phyloP scores from a whole-genome alignment of 2,329 filamentous ascomycete genomes.

The Endoconidiophora polonica region DNA sequence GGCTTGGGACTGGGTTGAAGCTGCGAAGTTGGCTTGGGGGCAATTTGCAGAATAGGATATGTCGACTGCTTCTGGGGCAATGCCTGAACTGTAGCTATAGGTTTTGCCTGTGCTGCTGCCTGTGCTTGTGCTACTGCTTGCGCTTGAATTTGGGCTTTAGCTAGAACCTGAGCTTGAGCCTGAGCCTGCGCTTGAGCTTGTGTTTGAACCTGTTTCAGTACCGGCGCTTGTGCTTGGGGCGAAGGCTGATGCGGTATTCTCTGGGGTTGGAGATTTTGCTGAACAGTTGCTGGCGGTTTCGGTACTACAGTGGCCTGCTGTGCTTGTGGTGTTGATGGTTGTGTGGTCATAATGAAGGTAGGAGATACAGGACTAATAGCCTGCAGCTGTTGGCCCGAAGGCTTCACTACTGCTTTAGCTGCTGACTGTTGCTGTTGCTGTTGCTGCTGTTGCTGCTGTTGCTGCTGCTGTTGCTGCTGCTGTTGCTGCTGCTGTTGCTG shows the following conservation, averaged over 20 bases:
- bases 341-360: no score
- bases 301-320: no score
- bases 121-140: no score
- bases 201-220: not conserved
- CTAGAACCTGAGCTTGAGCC: no score
- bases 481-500: not conserved
- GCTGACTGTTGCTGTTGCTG: not conserved
- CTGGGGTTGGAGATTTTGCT: constrained; percentile 1
- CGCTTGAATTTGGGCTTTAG: not conserved
- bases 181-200: not conserved
- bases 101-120: not conserved
- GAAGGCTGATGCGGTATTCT: not conserved
- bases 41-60: not conserved
- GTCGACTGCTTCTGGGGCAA: not conserved
- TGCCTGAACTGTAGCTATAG: not conserved
- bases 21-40: not conserved
- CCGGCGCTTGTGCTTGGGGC: not conserved
- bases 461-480: not conserved
- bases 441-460: not conserved
- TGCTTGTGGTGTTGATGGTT: no score
- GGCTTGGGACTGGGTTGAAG: not conserved
- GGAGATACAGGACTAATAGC: no score
- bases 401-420: not conserved
- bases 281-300: not conserved
- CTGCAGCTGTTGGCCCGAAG: not conserved